These are phyloP conservation scores for Coelastrella sp. DNA, from an alignment of 139 green algal genomes.

Conservation along the genomic window DNA sequence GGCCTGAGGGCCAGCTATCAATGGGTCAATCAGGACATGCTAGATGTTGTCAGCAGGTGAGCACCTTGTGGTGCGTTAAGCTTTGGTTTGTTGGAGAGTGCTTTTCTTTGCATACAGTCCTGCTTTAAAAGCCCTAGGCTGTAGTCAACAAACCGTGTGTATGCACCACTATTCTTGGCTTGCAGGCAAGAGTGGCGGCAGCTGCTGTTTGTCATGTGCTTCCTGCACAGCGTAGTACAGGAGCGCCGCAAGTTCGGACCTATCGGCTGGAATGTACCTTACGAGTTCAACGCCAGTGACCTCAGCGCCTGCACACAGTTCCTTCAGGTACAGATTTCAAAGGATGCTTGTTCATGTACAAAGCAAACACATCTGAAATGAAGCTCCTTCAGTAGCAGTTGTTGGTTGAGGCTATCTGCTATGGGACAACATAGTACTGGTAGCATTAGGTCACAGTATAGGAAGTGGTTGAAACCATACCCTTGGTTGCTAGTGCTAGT, in stretches of 20 bases:
- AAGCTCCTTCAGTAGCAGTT: too few species aligned
- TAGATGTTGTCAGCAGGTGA: constrained; percentile 69
- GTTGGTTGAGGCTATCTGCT: too few species aligned
- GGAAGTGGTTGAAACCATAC: too few species aligned
- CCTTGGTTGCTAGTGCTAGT: too few species aligned
- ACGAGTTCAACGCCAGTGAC: constrained; percentile 96
- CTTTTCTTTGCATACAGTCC: too few species aligned
- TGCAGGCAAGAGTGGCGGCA: constrained; percentile 86
- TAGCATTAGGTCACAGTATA: too few species aligned
- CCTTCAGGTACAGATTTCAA: constrained; percentile 59
- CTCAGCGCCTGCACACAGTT: constrained; percentile 90
- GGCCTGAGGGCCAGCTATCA: constrained; percentile 87
- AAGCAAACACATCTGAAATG: too few species aligned
- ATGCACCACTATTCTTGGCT: too few species aligned
- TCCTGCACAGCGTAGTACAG: constrained; percentile 91
- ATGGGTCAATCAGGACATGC: constrained; percentile 91
- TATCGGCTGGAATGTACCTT: constrained; percentile 97
- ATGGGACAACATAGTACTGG: too few species aligned
- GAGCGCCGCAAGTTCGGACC: constrained; percentile 96
- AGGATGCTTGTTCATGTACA: not conserved
- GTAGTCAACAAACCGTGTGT: too few species aligned
- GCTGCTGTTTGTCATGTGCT: constrained; percentile 94
- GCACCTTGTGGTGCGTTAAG: not conserved
- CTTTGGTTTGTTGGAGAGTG: too few species aligned
- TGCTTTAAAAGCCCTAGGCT: too few species aligned